Base-by-base conservation (phyloP, 2,329 filamentous ascomycete species). In the Botryotinia globosa region DNA sequence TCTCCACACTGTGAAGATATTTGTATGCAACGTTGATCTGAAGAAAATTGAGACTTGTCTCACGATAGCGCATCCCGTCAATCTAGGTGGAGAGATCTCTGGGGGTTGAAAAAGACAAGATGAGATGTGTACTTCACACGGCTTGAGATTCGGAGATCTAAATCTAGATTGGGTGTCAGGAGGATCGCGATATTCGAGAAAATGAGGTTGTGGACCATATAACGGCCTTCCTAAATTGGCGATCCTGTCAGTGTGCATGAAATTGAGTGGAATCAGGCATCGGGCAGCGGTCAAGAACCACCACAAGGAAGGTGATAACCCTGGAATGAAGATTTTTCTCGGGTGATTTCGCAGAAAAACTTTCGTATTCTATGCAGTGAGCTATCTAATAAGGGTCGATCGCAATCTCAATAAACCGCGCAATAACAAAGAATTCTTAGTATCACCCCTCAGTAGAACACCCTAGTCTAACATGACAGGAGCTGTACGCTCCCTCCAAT, bases 21-120 rank as follows among this genome's bases (percentile, higher is more conserved):
- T 32, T 44, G 37, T 20, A 71, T 71, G 69, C 48, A 66, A 71
- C 69, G 48, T 66, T 71, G 51, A 71, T 66, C 48, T 37, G 45
- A 45, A 66, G 29, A 64, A 68, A 45, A 20, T 56, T 42, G 48
- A 66, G 48, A 58, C 69, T 66, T 66, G 61, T 71, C 42, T 45
- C 51, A 20, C 59, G 25, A 58, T 29, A 39, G 51, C 10, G 45
- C 29, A 42, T 18, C 37, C 61, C 37, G 25, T 37, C 20, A 39
- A 29, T 32, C 61, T 56, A 22, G 14, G 22, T 70, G 69, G n/a
- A 39, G 16, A 37, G 32, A 34, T 34, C 42, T 10, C 16, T 34
- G 39, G 42, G 14, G 42, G 48, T 37, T 45, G n/a, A 56, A 45
- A 71, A 20, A 54, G 61, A 34, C 34, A 54, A 54, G 44, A 51